Percentiles rank a stretch among this genome's conserved stretches.
These are phyloP conservation scores for Sporisorium exsertum DNA, from an alignment of 1,284 basidiomycete species.

Conservation along the genomic window DNA sequence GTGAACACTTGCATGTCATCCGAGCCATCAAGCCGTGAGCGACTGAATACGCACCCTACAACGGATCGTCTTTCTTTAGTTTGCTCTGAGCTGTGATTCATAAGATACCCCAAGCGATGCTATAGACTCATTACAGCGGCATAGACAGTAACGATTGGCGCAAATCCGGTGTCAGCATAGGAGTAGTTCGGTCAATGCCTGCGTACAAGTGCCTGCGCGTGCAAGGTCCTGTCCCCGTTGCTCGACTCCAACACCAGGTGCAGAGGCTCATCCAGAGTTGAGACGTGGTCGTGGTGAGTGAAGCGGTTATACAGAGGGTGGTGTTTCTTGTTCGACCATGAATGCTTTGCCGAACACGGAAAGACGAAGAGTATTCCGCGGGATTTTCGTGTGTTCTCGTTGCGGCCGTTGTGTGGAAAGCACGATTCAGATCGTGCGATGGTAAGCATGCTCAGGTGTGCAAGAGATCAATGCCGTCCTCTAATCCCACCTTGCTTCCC, in stretches of 20 bases:
- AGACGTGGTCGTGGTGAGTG: too few relatives aligned
- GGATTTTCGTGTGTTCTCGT: background rate
- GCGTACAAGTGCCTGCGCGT: too few relatives aligned
- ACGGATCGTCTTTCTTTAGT: background rate
- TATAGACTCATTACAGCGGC: too few relatives aligned
- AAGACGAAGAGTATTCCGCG: background rate
- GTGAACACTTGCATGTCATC: constrained; percentile 55
- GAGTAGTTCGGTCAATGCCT: too few relatives aligned
- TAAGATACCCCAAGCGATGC: background rate
- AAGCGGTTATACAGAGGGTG: too few relatives aligned
- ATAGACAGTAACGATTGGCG: too few relatives aligned
- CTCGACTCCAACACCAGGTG: too few relatives aligned
- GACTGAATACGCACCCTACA: background rate
- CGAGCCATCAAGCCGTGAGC: constrained; percentile 38
- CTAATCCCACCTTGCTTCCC: too few relatives aligned
- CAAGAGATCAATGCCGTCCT: background rate
- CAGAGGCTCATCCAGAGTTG: too few relatives aligned
- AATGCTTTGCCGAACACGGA: background rate
- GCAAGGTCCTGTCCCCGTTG: too few relatives aligned
- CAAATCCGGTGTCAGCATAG: too few relatives aligned
- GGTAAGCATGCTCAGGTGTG: background rate
- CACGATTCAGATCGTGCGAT: background rate
- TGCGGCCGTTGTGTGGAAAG: background rate
- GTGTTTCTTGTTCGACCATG: too few relatives aligned
- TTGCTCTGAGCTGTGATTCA: background rate